phyloP scores from a whole-genome alignment of 2,329 filamentous ascomycete genomes.

The Aspergillus ruber region DNA sequence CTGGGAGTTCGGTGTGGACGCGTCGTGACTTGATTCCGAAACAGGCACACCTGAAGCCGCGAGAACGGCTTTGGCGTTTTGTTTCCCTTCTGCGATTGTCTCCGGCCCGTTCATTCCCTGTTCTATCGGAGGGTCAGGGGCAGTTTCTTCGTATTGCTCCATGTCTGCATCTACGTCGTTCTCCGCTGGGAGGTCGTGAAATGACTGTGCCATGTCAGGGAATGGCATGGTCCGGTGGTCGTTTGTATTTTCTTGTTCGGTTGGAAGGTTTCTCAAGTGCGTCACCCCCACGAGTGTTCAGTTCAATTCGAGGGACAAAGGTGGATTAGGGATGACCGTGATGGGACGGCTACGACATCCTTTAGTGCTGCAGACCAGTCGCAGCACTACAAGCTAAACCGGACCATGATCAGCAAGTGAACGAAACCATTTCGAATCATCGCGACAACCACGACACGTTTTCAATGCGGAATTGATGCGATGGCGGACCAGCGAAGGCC shows the following conservation, averaged over 20 bases:
- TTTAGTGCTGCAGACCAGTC: background rate
- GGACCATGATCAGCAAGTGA: background rate
- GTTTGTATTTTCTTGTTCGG: slow-evolving; percentile 2
- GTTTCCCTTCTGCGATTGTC: slow-evolving; percentile 53
- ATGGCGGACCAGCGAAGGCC: background rate
- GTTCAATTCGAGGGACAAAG: slow-evolving; percentile 19
- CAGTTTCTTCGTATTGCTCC: slow-evolving; percentile 12
- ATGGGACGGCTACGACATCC: background rate
- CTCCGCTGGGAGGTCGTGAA: slow-evolving; percentile 19
- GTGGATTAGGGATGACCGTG: slow-evolving; percentile 7
- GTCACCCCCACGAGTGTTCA: slow-evolving; percentile 16
- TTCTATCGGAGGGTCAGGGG: slow-evolving; percentile 15
- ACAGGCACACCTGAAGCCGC: slow-evolving; percentile 43
- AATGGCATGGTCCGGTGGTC: slow-evolving; percentile 27
- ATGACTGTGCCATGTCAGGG: slow-evolving; percentile 23
- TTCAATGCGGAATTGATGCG: background rate
- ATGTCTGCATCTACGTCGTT: slow-evolving; percentile 13
- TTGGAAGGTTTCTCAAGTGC: slow-evolving; percentile 8
- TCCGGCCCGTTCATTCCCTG: slow-evolving; percentile 29
- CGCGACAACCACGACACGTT: background rate
- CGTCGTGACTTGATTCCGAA: slow-evolving; percentile 23
- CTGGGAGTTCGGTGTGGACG: slow-evolving; percentile 20
- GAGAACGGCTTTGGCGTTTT: slow-evolving; percentile 54
- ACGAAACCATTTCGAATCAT: background rate
- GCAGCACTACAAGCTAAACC: background rate